Evolutionary conservation across 192 early-diverging fungal genomes (phyloP), one percentile per base, ranked within the genome.

Genomic region (Gryganskiella cystojenkinii): DNA sequence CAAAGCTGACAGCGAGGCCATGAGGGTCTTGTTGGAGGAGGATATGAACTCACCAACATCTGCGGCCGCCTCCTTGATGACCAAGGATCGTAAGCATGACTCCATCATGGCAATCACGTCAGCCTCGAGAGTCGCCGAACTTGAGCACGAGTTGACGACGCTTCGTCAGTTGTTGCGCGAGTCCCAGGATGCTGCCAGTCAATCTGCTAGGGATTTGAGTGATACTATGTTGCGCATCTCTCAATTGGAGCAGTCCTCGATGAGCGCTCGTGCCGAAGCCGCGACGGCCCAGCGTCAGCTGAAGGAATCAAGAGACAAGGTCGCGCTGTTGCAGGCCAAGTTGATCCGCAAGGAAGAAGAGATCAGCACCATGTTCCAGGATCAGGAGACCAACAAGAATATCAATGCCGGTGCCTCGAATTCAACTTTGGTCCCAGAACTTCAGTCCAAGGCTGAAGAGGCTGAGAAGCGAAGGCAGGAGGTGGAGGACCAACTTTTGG

Each of bases 341-440:
- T 30, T 86, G 61, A 73, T 75, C 28, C 81, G 79, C 24, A 83
- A 75, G 31, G 85, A 88, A 65, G 67, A 71, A 17, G 15, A 56
- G 0, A 37, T 89, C 2, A 64, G 64, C 11, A 82, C 85, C 53
- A 71, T 74, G 59, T 44, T 80, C 8, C 40, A 58, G 13, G 76
- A 83, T 31, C 79, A 85, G 49, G 87, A 89, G 49, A 85, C 83
- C 54, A 74, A 74, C 43, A 80, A 86, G 54, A 79, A 82, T 24
- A 42, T 37, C 22, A 44, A 40, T 43, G 42, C 37, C 1, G 60
- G 37, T 19, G 44, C 52, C 17, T 15, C 30, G 15, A 6, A 28
- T 25, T 17, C 17, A 27, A 20, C 10, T 34, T 33, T 42, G 10
- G 56, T 65, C 9, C 46, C 54, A 33, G 37, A 46, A 0, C 13